phyloP scores from a whole-genome alignment of 164 flowering plant genomes.

The Kalanchoe fedtschenkoi region DNA sequence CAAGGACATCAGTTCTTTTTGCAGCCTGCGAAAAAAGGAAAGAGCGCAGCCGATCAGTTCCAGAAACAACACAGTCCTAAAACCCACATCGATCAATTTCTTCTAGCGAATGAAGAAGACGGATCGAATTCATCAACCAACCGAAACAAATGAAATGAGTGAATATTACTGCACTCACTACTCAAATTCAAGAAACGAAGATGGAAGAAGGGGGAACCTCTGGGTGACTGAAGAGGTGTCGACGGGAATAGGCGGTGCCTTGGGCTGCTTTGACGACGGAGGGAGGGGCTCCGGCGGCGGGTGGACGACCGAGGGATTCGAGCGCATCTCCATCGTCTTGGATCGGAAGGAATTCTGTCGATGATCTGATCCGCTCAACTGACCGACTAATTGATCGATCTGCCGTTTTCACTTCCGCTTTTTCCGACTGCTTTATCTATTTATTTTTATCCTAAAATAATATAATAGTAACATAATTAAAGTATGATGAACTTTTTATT shows the following conservation, averaged over 20 bases:
- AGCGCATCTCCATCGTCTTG: constrained; percentile 33
- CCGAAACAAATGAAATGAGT: background rate
- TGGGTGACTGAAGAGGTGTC: constrained; percentile 49
- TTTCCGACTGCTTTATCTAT: too few relatives aligned
- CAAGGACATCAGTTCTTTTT: constrained; percentile 61
- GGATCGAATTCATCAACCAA: background rate
- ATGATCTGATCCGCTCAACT: background rate
- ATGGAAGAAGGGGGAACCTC: constrained; percentile 20
- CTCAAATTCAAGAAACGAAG: background rate
- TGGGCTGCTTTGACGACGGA: constrained; percentile 30
- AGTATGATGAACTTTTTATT: too few relatives aligned
- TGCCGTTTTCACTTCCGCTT: too few relatives aligned
- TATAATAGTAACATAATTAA: too few relatives aligned
- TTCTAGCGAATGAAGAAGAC: background rate
- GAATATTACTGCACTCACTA: background rate
- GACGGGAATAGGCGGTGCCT: constrained; percentile 27
- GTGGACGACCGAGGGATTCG: constrained; percentile 16
- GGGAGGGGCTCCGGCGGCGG: constrained; percentile 14
- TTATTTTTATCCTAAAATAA: too few relatives aligned
- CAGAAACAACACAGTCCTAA: background rate
- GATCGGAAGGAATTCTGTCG: background rate
- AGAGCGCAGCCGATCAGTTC: background rate
- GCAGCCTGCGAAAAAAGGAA: constrained; percentile 30
- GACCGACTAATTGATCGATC: background rate
- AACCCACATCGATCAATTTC: background rate